Evolutionary conservation across 768 basidiomycete genomes (phyloP).

Genomic region (Fistulinella prunicolor): DNA sequence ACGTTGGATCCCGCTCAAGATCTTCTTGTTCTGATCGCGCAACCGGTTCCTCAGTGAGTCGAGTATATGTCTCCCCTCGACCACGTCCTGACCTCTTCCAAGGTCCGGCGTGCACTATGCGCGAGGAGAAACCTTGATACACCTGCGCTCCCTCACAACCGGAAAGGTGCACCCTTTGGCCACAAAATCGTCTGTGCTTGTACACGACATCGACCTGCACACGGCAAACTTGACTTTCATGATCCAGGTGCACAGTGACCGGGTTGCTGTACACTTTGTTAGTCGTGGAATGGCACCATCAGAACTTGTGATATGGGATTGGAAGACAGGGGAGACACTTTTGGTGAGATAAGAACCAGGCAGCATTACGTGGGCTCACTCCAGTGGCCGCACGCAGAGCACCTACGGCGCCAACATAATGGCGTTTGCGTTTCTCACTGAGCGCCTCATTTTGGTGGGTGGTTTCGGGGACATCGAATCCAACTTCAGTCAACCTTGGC

Average conservation of each 20-base stretch:
- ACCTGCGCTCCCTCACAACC: conserved; percentile 45
- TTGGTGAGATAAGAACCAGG: conserved; percentile 39
- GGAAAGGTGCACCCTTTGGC: conserved; percentile 47
- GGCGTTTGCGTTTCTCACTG: conserved; percentile 43
- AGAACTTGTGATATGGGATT: conserved; percentile 62
- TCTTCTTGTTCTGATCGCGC: conserved; percentile 52
- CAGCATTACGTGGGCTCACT: neutral
- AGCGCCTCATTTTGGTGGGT: conserved; percentile 39
- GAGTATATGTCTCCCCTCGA: neutral
- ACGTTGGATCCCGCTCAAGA: conserved; percentile 67
- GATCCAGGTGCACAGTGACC: conserved; percentile 56
- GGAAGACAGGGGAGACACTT: conserved; percentile 53
- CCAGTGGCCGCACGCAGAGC: conserved; percentile 8
- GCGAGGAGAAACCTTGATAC: conserved; percentile 31
- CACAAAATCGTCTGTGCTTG: conserved; percentile 31
- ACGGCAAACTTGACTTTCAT: conserved; percentile 35
- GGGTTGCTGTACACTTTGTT: conserved; percentile 49
- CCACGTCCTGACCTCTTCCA: conserved; percentile 3
- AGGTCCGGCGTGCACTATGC: conserved; percentile 13
- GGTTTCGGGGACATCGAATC: conserved; percentile 21
- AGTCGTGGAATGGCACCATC: conserved; percentile 33
- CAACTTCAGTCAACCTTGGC: conserved; percentile 24
- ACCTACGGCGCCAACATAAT: conserved; percentile 34
- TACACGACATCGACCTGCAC: conserved; percentile 18
- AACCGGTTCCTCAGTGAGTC: conserved; percentile 34